phyloP scores from a whole-genome alignment of 345 rosid species.

The Cochlearia excelsa region DNA sequence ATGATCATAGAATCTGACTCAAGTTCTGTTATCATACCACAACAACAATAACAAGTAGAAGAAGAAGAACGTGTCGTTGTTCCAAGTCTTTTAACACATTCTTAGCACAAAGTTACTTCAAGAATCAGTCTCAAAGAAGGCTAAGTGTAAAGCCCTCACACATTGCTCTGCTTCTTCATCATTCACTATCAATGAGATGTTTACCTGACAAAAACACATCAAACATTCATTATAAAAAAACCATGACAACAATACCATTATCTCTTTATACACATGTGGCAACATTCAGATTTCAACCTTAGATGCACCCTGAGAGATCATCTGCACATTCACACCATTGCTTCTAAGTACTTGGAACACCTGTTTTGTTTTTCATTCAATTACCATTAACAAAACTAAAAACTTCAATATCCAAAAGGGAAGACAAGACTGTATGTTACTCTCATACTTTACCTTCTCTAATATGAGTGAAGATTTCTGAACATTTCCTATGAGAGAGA shows the following conservation, averaged over 20 bases:
- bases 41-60: too few relatives aligned
- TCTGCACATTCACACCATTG: constrained; percentile 84
- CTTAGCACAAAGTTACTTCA: too few relatives aligned
- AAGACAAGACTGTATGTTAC: constrained; percentile 2
- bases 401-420: background rate
- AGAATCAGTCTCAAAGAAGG: constrained; percentile 71
- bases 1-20: too few relatives aligned
- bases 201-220: constrained; percentile 51
- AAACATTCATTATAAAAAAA: constrained; percentile 2
- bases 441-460: constrained; percentile 68
- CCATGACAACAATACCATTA: background rate
- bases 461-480: constrained; percentile 80
- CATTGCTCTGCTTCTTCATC: constrained; percentile 81
- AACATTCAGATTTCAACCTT: constrained; percentile 58
- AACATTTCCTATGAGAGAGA: constrained; percentile 87
- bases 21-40: too few relatives aligned
- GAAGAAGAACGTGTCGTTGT: too few relatives aligned
- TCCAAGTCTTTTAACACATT: too few relatives aligned
- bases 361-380: constrained; percentile 38
- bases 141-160: constrained; percentile 69
- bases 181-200: constrained; percentile 78
- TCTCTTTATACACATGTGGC: background rate
- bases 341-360: constrained; percentile 72
- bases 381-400: background rate
- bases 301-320: constrained; percentile 98